Evolutionary conservation across 169 alveolate genomes (phyloP).

Genomic region (Eimeria mitis): DNA sequence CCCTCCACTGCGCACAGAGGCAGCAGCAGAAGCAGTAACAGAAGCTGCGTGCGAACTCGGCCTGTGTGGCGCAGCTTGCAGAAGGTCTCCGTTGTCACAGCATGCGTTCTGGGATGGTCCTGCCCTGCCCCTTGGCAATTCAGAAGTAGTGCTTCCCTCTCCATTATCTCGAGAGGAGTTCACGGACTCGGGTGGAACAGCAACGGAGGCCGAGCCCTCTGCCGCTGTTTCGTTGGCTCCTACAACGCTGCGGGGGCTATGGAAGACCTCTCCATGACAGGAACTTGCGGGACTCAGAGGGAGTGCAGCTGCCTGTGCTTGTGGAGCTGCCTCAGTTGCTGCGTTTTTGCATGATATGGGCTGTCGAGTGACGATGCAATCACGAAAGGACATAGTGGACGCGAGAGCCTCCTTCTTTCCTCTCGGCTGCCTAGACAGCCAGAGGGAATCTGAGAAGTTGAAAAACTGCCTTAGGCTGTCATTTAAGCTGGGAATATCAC

Average conservation of each 20-base stretch:
- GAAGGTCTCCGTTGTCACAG: background rate
- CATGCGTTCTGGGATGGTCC: background rate
- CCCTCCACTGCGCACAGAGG: slow-evolving; percentile 25
- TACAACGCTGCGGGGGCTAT: background rate
- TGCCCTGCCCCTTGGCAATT: background rate
- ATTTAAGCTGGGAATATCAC: background rate
- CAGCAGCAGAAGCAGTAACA: no score
- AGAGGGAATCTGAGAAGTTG: background rate
- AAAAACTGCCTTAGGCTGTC: background rate
- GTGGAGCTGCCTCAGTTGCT: background rate
- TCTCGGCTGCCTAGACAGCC: background rate
- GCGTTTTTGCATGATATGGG: background rate
- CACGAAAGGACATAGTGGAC: slow-evolving; percentile 28
- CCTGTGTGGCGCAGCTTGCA: background rate
- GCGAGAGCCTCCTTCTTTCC: background rate
- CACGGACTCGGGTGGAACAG: background rate
- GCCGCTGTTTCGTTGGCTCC: background rate
- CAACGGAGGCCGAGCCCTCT: background rate
- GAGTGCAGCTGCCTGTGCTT: background rate
- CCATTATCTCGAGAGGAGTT: background rate
- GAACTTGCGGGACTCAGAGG: background rate
- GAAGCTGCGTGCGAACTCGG: background rate
- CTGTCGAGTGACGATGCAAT: slow-evolving; percentile 17
- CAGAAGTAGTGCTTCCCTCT: background rate
- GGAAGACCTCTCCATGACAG: background rate